Evolutionary conservation across 2,329 filamentous ascomycete species (phyloP), one percentile per base, ranked within the genome.

Genomic region (Penicillium sp.): DNA sequence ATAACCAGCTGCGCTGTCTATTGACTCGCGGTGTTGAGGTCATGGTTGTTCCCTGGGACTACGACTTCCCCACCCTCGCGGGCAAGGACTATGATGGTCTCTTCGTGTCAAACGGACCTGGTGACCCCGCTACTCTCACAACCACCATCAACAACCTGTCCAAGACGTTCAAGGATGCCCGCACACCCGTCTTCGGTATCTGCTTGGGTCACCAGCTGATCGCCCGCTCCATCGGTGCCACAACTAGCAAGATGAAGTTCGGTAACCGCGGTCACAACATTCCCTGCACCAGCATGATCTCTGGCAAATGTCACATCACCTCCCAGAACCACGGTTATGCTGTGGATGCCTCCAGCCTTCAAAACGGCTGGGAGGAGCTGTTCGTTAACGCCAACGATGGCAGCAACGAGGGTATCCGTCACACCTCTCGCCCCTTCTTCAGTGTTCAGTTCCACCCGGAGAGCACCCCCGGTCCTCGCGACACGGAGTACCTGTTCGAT

Each of bases 401-500:
- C 64, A 97, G 90, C 76, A 99, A 99, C 74, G 94, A 99, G 78
- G 94, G 94, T 76, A 97, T 99, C 68, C 88, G 92, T 74, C 91
- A 97, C 72, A 78, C 83, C 42, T 84, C 79, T 71, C 89, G 87
- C 67, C 94, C 94, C 45, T 95, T 93, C 78, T 99, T 99, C 81
- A 97, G 91, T 80, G 94, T 97, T n/a, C 94, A 99, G 71, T 99
- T 99, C 78, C 94, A 99, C 69, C 94, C 94, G 0, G 94, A 99
- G 75, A 96, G 92, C 79, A 95, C 91, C 1, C 94, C 94, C 2
- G 94, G 94, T 51, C 94, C 94, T 45, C 85, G 91, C 29, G 94
- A 99, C 70, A 99, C 94, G 23, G 94, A 99, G 72, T 97, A 90
- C 69, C 81, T 99, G 21, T 99, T 99, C 60, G 92, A 99, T 73